Evolutionary conservation across 2,329 filamentous ascomycete species (phyloP).

Genomic region (Fusarium poae): DNA sequence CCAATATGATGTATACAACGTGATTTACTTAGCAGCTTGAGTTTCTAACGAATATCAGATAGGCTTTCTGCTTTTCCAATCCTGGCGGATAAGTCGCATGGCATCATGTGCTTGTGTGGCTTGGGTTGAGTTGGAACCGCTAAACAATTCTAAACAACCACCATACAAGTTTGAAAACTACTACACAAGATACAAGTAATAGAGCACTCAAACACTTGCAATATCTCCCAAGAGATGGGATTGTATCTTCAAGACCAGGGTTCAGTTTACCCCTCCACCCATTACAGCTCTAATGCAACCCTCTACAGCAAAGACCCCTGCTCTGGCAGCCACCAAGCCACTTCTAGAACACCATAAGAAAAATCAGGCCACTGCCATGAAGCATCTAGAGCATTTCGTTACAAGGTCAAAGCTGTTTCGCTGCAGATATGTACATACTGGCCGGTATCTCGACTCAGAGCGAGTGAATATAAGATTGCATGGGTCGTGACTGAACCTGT

Average conservation of each 20-base stretch:
- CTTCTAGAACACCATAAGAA: conserved; percentile 31
- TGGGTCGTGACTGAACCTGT: background rate
- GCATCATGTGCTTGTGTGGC: background rate
- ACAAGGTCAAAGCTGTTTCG: background rate
- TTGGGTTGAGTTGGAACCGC: background rate
- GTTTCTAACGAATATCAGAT: background rate
- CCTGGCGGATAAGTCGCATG: background rate
- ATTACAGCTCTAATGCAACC: conserved; percentile 19
- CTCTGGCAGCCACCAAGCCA: conserved; percentile 30
- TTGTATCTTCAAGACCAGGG: conserved; percentile 9
- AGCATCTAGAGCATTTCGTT: conserved; percentile 13
- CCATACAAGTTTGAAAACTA: background rate
- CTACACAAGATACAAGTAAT: background rate
- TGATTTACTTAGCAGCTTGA: background rate
- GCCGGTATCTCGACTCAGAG: background rate
- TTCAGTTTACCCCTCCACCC: conserved; percentile 30
- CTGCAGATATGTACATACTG: background rate
- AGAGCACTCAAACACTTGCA: background rate
- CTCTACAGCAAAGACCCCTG: conserved; percentile 22
- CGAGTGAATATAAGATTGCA: background rate
- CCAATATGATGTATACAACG: background rate
- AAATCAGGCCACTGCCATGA: conserved; percentile 27
- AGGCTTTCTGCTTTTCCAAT: no score
- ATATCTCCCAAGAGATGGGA: background rate
- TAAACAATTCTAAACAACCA: background rate